Evolutionary conservation across 805 yeast genomes (phyloP), one percentile per base, ranked within the genome.

Genomic region (Torulaspora delbrueckii): DNA sequence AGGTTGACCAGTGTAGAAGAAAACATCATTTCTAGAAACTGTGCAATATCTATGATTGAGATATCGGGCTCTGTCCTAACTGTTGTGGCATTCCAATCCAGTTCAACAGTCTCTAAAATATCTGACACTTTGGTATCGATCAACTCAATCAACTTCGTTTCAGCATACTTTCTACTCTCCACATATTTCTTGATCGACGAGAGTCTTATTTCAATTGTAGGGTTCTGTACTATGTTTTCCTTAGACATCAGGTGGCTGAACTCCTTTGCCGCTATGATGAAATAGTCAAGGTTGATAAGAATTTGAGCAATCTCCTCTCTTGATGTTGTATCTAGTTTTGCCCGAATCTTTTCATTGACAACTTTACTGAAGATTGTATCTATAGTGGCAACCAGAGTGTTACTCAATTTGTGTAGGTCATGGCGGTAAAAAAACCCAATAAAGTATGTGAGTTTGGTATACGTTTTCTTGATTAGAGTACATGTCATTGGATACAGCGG

Each of bases 281-380:
- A 91, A 62, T 86, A 87, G 60, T 91, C 96, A 57, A 91, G 70
- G 62, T 93, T 89, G 47, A 93, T 84, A 54, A 86, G 73, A 54
- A 87, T 86, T 69, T 93, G 98, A 0, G 96, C 84, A 23, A 88
- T 77, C 54, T 88, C 90, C 65, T 91, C 98, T 59, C 95, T 86
- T 51, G 89, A 85, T 9, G 83, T 78, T 2, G 89, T 75, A 53
- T 79, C 76, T 40, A 84, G 74, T 49, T 81, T 79, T 10, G 75
- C 73, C 46, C 77, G 74, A 39, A 86, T 77, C 48, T 82, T 78
- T 33, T 72, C 72, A 54, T 87, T 76, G 1, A 91, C 84, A 1
- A 86, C 78, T 36, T 77, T 75, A 14, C 77, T 75, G 50, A 90
- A 71, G n/a, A 88, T 77, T 18, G 69, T 62, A 58, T 93, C 97